Conservation (phyloP, 768 basidiomycete species). For the Hericium coralloides region DNA sequence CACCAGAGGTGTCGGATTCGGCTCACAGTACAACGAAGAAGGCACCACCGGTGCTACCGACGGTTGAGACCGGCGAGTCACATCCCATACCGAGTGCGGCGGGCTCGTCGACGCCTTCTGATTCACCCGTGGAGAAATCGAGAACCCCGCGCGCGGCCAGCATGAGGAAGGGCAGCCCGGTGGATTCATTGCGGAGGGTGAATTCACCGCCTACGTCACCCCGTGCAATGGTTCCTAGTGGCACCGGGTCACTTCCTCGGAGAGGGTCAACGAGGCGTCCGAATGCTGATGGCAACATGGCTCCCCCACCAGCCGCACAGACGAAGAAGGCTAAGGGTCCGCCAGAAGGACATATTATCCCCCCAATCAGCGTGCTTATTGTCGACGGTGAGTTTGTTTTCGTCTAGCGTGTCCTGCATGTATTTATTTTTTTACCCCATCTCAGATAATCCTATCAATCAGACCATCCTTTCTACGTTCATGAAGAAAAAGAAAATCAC, state of each 20-base stretch:
- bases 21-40: neutral
- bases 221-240: neutral
- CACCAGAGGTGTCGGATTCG: neutral
- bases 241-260: neutral
- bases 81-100: neutral
- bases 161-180: neutral
- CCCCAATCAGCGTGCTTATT: conserved; percentile 95
- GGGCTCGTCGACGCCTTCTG: neutral
- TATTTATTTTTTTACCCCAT: conserved; percentile 29
- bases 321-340: conserved; percentile 39
- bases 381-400: conserved; percentile 71
- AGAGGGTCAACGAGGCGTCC: conserved; percentile 17
- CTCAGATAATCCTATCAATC: conserved; percentile 96
- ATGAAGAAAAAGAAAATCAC: conserved; percentile 96
- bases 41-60: neutral
- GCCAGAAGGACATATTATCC: conserved; percentile 68
- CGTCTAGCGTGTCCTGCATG: neutral
- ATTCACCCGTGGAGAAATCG: neutral
- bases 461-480: conserved; percentile 93
- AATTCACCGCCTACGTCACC: neutral
- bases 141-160: neutral
- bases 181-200: neutral
- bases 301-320: conserved; percentile 14
- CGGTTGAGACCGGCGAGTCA: neutral
- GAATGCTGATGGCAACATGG: conserved; percentile 12